Evolutionary conservation across 805 yeast species (phyloP).

Genomic region (Tetrapisispora phaffii): DNA sequence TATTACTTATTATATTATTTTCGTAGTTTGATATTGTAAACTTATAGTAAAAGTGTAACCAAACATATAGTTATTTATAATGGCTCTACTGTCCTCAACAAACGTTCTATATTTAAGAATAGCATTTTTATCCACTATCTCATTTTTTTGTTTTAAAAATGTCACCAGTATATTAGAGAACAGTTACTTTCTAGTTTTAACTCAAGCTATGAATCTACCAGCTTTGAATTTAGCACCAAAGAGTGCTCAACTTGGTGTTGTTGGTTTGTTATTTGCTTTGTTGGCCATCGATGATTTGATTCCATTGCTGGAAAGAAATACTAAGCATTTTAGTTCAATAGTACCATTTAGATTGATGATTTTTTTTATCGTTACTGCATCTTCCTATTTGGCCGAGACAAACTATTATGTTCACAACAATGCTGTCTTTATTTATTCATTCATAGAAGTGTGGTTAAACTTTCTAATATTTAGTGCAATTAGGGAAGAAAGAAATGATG

Average conservation of each 20-base stretch:
- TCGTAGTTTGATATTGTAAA: no score
- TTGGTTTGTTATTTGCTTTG: conserved; percentile 38
- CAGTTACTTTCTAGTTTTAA: conserved; percentile 41
- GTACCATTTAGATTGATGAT: conserved; percentile 48
- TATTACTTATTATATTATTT: no score
- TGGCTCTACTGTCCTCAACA: conserved; percentile 45
- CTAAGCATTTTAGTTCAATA: conserved; percentile 44
- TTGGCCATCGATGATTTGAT: conserved; percentile 45
- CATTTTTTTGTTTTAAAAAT: conserved; percentile 41
- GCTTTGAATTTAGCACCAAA: conserved; percentile 21
- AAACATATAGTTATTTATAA: conserved; percentile 12
- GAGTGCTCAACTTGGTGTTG: conserved; percentile 41
- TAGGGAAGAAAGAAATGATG: conserved; percentile 51
- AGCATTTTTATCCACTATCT: conserved; percentile 34
- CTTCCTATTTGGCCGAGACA: conserved; percentile 38
- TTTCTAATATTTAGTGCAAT: conserved; percentile 51
- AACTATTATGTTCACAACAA: conserved; percentile 46
- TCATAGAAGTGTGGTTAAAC: conserved; percentile 62
- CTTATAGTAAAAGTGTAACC: no score
- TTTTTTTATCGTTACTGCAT: conserved; percentile 41
- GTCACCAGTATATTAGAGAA: conserved; percentile 37
- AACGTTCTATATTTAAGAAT: conserved; percentile 40
- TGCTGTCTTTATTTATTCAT: conserved; percentile 47
- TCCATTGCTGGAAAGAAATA: conserved; percentile 42
- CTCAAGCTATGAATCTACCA: conserved; percentile 50